Conservation (phyloP, 2,329 filamentous ascomycete genomes). For the Mycocentrospora acerina region DNA sequence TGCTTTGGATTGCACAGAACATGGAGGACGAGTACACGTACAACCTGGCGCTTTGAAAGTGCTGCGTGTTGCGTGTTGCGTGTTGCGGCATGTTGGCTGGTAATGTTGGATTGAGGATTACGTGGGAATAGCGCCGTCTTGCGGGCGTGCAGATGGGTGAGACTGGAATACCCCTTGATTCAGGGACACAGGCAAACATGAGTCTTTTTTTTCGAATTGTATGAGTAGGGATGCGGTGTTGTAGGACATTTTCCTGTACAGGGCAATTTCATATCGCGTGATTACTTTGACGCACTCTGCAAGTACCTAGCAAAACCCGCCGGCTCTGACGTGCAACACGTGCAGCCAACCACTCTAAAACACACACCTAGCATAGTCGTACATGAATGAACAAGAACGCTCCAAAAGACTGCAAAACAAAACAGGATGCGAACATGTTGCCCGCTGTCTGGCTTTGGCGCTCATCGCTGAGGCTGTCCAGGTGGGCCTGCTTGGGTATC, state of each 20-base stretch:
- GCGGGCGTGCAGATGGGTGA: too few species aligned
- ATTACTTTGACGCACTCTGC: too few species aligned
- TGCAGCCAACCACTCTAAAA: too few species aligned
- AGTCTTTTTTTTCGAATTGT: slow-evolving; percentile 10
- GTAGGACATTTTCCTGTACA: too few species aligned
- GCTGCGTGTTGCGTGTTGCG: not conserved
- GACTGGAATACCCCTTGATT: slow-evolving; percentile 1
- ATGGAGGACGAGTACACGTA: slow-evolving; percentile 75
- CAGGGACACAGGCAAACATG: not conserved
- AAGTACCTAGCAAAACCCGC: not conserved
- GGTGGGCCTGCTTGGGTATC: slow-evolving; percentile 1
- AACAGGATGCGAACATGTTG: not conserved
- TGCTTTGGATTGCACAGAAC: slow-evolving; percentile 71
- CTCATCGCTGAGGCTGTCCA: not conserved
- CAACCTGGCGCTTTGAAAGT: slow-evolving; percentile 60
- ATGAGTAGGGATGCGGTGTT: too few species aligned
- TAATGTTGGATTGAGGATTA: not conserved
- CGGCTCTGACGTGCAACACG: not conserved
- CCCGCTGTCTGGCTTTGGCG: too few species aligned
- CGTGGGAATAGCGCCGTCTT: not conserved
- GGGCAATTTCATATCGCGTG: too few species aligned
- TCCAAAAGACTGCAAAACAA: slow-evolving; percentile 18
- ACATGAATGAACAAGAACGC: slow-evolving; percentile 26
- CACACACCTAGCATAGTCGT: slow-evolving; percentile 13
- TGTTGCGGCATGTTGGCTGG: not conserved